phyloP scores from a whole-genome alignment of 768 basidiomycete genomes.

The Lentinula sp. region DNA sequence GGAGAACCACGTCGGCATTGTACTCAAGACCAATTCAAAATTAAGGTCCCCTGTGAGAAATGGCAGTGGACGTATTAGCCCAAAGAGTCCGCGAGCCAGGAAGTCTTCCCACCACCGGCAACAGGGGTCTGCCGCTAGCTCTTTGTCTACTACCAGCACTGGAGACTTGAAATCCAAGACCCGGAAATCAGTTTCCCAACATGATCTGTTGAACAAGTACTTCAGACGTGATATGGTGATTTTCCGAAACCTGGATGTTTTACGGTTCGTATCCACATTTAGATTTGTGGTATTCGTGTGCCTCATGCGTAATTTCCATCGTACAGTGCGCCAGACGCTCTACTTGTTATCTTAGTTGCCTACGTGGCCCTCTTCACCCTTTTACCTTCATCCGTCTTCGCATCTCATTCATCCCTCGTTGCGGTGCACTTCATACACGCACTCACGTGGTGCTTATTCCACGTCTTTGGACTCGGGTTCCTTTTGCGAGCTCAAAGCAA shows the following conservation, averaged over 20 bases:
- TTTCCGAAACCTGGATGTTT: conserved; percentile 74
- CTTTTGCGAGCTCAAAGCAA: conserved; percentile 81
- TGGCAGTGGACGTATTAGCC: not conserved
- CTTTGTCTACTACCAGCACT: conserved; percentile 20
- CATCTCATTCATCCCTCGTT: conserved; percentile 21
- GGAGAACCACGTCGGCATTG: conserved; percentile 4
- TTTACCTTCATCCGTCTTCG: conserved; percentile 33
- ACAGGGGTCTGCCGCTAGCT: conserved; percentile 28
- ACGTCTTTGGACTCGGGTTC: conserved; percentile 82
- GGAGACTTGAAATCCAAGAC: conserved; percentile 9
- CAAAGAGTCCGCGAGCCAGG: conserved; percentile 6
- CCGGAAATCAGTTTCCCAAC: conserved; percentile 52
- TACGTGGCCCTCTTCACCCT: conserved; percentile 61
- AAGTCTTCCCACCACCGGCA: conserved; percentile 23
- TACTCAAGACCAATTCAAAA: not conserved
- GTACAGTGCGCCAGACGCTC: conserved; percentile 75
- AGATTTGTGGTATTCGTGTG: not conserved
- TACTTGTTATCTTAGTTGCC: conserved; percentile 66
- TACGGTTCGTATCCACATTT: conserved; percentile 51
- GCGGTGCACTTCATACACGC: conserved; percentile 79
- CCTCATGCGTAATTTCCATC: conserved; percentile 13
- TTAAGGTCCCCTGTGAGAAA: not conserved
- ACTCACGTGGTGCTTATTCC: conserved; percentile 78
- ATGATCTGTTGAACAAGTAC: conserved; percentile 86
- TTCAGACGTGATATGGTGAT: conserved; percentile 86